phyloP scores from a whole-genome alignment of 352 stramenopile species.

The Globisporangium canariense region DNA sequence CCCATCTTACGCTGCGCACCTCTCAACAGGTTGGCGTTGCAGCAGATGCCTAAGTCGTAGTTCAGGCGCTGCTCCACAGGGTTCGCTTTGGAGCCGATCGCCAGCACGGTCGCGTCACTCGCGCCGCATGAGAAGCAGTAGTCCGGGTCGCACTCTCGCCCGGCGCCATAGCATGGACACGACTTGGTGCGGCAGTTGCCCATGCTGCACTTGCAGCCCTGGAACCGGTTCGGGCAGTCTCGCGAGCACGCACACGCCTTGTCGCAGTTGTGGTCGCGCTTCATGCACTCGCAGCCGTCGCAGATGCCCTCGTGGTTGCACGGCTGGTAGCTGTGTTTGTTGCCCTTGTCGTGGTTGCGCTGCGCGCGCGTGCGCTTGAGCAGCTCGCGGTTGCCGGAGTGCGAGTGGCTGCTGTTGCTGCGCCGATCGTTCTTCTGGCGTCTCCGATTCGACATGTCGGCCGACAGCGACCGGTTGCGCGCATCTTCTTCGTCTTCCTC shows the following conservation, averaged over 20 bases:
- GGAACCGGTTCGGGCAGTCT: slow-evolving; percentile 61
- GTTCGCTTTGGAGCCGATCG: slow-evolving; percentile 20
- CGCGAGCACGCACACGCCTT: slow-evolving; percentile 59
- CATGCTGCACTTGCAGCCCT: slow-evolving; percentile 56
- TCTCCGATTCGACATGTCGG: slow-evolving; percentile 13
- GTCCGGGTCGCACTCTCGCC: slow-evolving; percentile 70
- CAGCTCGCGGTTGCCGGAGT: slow-evolving; percentile 16
- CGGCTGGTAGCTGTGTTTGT: slow-evolving; percentile 53
- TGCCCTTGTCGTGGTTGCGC: slow-evolving; percentile 39
- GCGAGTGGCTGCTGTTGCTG: slow-evolving; percentile 5
- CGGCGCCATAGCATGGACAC: slow-evolving; percentile 52
- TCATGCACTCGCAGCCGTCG: slow-evolving; percentile 51
- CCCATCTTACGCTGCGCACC: slow-evolving; percentile 59
- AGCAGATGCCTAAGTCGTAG: slow-evolving; percentile 42
- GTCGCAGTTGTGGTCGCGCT: slow-evolving; percentile 51
- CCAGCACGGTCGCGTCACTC: slow-evolving; percentile 56
- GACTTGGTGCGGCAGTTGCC: slow-evolving; percentile 51
- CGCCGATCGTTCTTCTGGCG: slow-evolving; percentile 20
- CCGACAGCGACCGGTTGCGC: neutral
- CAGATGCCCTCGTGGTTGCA: slow-evolving; percentile 62
- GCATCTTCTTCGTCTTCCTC: slow-evolving; percentile 1
- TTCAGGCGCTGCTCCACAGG: slow-evolving; percentile 21
- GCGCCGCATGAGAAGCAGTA: slow-evolving; percentile 70
- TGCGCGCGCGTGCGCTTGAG: slow-evolving; percentile 34
- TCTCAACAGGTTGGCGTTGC: slow-evolving; percentile 61